A percentile compares a stretch with the other conserved stretches of the same genome.
Evolutionary conservation across 164 flowering plant species (phyloP).

Genomic region (Chimonanthus praecox): DNA sequence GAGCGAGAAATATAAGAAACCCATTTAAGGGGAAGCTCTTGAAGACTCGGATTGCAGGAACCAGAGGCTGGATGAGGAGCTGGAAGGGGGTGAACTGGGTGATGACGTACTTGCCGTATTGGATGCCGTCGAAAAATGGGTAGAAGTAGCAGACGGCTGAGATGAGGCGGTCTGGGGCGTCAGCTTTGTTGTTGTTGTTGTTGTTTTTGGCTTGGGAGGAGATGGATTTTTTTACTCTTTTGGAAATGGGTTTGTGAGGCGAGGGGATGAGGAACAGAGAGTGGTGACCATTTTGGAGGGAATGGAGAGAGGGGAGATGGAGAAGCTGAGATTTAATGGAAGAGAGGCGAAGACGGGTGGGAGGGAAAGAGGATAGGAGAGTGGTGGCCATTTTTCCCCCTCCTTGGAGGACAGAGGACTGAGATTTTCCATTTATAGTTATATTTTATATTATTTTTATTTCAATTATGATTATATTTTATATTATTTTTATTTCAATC

Average conservation of each 20-base stretch:
- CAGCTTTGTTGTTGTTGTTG: conserved; percentile 31
- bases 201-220: conserved; percentile 28
- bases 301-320: not conserved
- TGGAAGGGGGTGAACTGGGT: conserved; percentile 73
- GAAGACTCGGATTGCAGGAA: conserved; percentile 77
- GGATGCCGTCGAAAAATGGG: conserved; percentile 91
- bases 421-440: too few relatives aligned
- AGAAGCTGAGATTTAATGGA: not conserved
- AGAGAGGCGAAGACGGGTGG: not conserved
- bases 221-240: not conserved
- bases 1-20: conserved; percentile 66
- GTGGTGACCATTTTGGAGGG: not conserved
- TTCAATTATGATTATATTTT: too few relatives aligned
- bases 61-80: conserved; percentile 55
- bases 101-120: conserved; percentile 80
- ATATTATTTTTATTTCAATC: too few relatives aligned
- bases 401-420: too few relatives aligned
- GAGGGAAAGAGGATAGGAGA: not conserved
- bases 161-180: conserved; percentile 72
- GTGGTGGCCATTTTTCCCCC: conserved; percentile 1
- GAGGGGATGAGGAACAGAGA: not conserved
- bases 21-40: conserved; percentile 94
- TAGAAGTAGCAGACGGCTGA: conserved; percentile 85
- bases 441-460: too few relatives aligned
- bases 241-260: not conserved